These are phyloP conservation scores for Incumbomyces delicatus DNA, from an alignment of 2,329 filamentous ascomycete species.

Conservation along the genomic window DNA sequence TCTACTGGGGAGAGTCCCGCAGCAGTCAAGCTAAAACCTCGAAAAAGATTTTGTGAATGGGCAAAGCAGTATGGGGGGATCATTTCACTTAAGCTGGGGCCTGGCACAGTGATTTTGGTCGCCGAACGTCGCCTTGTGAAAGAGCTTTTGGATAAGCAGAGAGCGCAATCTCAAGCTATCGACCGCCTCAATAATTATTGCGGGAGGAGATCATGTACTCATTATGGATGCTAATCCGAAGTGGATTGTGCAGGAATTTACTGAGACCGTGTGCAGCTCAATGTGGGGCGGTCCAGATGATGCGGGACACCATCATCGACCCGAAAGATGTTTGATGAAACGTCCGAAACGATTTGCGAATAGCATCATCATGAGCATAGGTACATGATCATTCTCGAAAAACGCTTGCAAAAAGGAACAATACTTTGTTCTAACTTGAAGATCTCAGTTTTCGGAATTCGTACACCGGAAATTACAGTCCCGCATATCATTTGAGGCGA, in stretches of 20 bases:
- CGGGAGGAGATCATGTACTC: slow-evolving; percentile 38
- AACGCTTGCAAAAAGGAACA: no score
- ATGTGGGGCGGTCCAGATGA: no score
- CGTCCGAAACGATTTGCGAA: slow-evolving; percentile 42
- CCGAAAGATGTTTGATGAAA: no score
- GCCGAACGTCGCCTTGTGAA: slow-evolving; percentile 32
- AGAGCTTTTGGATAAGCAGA: slow-evolving; percentile 38
- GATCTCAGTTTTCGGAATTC: slow-evolving; percentile 25
- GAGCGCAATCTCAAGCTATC: slow-evolving; percentile 34
- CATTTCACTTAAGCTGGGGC: slow-evolving; percentile 35
- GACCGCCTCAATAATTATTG: slow-evolving; percentile 38
- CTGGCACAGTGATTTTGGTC: slow-evolving; percentile 33
- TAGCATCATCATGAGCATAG: slow-evolving; percentile 33
- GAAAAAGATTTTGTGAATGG: slow-evolving; percentile 39
- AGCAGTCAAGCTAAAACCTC: slow-evolving; percentile 32
- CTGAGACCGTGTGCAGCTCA: no score
- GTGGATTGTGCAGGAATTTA: no score
- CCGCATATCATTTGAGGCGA: slow-evolving; percentile 31
- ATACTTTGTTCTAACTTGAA: slow-evolving; percentile 32
- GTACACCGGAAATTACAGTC: no score
- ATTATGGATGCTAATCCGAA: no score
- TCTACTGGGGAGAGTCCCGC: background rate
- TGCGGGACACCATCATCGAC: no score
- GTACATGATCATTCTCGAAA: no score
- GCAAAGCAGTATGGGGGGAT: slow-evolving; percentile 35